These are phyloP conservation scores for Mycena chlorophos DNA, from an alignment of 768 basidiomycete species.

Conservation along the genomic window DNA sequence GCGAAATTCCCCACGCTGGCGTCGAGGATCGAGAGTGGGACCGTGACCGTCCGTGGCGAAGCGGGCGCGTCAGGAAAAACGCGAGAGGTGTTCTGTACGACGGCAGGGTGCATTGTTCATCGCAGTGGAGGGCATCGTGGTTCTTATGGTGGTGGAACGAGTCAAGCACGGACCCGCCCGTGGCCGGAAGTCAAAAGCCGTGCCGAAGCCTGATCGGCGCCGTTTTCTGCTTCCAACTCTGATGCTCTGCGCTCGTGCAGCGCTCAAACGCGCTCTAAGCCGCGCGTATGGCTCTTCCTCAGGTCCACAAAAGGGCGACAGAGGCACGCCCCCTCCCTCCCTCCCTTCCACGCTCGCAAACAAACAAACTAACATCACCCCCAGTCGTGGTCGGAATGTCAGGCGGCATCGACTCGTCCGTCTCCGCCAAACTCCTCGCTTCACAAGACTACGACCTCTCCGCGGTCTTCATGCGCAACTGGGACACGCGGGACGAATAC, in stretches of 20 bases:
- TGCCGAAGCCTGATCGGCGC: no score
- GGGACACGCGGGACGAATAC: conserved; percentile 85
- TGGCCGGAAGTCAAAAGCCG: no score
- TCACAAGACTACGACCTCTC: conserved; percentile 80
- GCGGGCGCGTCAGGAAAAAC: conserved; percentile 9
- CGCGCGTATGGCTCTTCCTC: conserved; percentile 1
- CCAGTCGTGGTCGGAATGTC: conserved; percentile 91
- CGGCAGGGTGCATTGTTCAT: background rate
- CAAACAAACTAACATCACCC: background rate
- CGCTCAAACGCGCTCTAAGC: conserved; percentile 1
- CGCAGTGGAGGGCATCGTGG: no score
- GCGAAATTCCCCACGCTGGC: conserved; percentile 28
- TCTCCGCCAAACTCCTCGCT: conserved; percentile 74
- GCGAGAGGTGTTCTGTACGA: conserved; percentile 1
- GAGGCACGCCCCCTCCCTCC: background rate
- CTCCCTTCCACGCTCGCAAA: no score
- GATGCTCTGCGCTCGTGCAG: conserved; percentile 1
- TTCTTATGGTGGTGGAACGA: no score
- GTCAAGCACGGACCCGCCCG: no score
- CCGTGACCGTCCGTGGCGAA: background rate
- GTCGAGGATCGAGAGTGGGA: conserved; percentile 33
- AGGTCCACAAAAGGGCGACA: background rate
- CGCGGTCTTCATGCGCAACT: conserved; percentile 94
- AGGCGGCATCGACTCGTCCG: conserved; percentile 93
- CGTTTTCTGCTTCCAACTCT: background rate